A percentile compares a stretch with the other conserved stretches of the same genome.
Evolutionary conservation across 257 asterid species (phyloP).

Genomic region (Solanum chilense): DNA sequence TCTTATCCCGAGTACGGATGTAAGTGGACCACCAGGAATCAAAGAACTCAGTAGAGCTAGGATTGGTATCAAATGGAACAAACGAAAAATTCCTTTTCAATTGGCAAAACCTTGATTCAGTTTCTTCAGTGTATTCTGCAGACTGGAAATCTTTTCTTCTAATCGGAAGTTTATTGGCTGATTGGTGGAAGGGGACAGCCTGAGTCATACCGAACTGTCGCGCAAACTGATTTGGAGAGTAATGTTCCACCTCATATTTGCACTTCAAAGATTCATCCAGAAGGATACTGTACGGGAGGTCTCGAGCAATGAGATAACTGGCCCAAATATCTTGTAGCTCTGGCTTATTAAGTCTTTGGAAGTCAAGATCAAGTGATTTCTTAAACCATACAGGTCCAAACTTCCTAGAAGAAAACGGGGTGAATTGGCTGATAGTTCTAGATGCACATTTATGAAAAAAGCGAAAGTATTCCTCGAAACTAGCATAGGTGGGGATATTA

Average conservation of each 20-base stretch:
- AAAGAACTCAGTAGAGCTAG: neutral
- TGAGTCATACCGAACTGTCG: conserved; percentile 1
- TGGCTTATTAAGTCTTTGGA: neutral
- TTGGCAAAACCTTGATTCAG: neutral
- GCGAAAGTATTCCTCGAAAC: neutral
- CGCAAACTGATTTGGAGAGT: conserved; percentile 2
- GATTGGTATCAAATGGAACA: neutral
- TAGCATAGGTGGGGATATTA: neutral
- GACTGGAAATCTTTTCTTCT: neutral
- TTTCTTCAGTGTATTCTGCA: neutral
- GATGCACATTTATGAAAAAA: neutral
- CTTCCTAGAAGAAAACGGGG: neutral
- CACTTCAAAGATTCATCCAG: neutral
- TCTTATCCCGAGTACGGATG: neutral
- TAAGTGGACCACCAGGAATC: conserved; percentile 5
- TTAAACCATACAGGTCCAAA: neutral
- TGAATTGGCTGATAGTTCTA: neutral
- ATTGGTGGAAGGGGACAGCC: neutral
- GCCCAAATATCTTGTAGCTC: neutral
- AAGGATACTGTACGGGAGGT: neutral
- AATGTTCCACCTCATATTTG: neutral
- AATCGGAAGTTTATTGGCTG: neutral
- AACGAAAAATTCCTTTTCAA: neutral
- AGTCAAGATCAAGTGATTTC: neutral
- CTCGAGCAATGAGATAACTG: neutral